Percentiles rank a stretch among this genome's conserved stretches.
These are phyloP conservation scores for Sinapis alba DNA, from an alignment of 441 rosid species.

Conservation along the genomic window DNA sequence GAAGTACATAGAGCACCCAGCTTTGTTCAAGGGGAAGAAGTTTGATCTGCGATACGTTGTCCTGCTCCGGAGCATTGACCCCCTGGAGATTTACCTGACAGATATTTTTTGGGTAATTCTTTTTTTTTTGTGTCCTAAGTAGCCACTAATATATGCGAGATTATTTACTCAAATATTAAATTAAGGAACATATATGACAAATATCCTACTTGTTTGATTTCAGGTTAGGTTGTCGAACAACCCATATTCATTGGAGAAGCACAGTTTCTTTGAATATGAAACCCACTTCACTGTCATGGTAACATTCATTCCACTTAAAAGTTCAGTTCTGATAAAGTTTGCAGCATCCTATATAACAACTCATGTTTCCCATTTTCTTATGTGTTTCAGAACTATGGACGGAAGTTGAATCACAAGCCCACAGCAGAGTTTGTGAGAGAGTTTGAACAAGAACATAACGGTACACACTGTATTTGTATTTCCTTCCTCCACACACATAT, in stretches of 20 bases:
- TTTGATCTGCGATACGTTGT: constrained; percentile 88
- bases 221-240: constrained; percentile 94
- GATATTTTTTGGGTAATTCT: constrained; percentile 86
- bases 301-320: constrained; percentile 23
- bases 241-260: constrained; percentile 73
- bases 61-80: constrained; percentile 71
- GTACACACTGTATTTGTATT: constrained; percentile 41
- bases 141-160: background rate
- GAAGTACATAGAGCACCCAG: constrained; percentile 94
- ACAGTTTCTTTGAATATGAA: constrained; percentile 89
- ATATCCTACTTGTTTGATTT: constrained; percentile 31
- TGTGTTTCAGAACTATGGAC: constrained; percentile 78
- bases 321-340: background rate
- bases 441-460: constrained; percentile 83
- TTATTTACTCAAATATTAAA: background rate
- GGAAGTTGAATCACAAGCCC: constrained; percentile 79
- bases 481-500: background rate
- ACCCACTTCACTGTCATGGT: constrained; percentile 99
- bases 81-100: constrained; percentile 76
- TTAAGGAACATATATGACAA: background rate
- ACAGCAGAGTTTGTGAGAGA: constrained; percentile 80
- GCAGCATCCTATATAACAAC: constrained; percentile 1
- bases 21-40: constrained; percentile 79
- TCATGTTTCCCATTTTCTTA: background rate
- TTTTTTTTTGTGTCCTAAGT: constrained; percentile 5